Evolutionary conservation across 768 basidiomycete genomes (phyloP).

Genomic region (Calocybe gangraenosa): DNA sequence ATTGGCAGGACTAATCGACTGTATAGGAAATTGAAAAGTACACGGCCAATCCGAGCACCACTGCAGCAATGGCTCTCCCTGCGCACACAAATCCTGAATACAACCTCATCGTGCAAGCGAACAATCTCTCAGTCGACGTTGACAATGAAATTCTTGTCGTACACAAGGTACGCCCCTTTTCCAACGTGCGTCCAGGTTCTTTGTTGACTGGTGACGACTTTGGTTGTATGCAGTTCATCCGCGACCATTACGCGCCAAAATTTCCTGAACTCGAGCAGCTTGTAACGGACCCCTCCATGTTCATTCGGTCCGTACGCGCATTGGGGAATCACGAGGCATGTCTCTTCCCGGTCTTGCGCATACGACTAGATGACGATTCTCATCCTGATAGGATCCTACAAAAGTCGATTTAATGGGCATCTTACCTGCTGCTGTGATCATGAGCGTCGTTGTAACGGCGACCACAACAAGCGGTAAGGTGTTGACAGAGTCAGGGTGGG

Average conservation of each 20-base stretch:
- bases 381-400: constrained; percentile 63
- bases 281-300: constrained; percentile 87
- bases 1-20: neutral
- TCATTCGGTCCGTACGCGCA: constrained; percentile 84
- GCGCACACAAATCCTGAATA: constrained; percentile 94
- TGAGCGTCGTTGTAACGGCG: constrained; percentile 95
- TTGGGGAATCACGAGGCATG: constrained; percentile 79
- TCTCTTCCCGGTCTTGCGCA: constrained; percentile 2
- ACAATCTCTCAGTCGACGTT: constrained; percentile 96
- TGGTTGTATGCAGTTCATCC: constrained; percentile 72
- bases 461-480: constrained; percentile 82
- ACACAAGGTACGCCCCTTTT: constrained; percentile 65
- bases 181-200: neutral
- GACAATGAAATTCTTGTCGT: constrained; percentile 98
- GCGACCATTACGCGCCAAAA: constrained; percentile 92
- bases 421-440: constrained; percentile 85
- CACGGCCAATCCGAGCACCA: constrained; percentile 71
- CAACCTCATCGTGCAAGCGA: constrained; percentile 92
- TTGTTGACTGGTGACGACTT: neutral
- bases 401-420: constrained; percentile 79
- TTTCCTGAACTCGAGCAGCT: constrained; percentile 98
- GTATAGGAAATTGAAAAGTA: constrained; percentile 87
- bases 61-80: constrained; percentile 72
- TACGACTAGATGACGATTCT: neutral
- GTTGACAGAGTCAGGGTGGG: constrained; percentile 70